These are phyloP conservation scores for Suillus occidentalis DNA, from an alignment of 768 basidiomycete genomes.

Conservation along the genomic window DNA sequence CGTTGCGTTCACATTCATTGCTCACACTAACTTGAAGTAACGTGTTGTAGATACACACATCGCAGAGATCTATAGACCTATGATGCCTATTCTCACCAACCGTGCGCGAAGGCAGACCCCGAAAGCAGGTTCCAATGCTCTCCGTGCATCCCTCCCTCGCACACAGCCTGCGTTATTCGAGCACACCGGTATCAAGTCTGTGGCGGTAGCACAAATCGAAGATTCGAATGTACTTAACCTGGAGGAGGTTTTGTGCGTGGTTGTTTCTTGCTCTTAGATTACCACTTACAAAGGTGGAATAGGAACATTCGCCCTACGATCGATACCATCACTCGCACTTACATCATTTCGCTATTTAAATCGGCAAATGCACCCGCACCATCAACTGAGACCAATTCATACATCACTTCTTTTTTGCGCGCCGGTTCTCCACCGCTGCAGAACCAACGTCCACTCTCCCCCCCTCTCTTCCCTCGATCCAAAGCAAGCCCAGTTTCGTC, in stretches of 20 bases:
- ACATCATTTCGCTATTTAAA: conserved; percentile 30
- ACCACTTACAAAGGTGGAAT: conserved; percentile 10
- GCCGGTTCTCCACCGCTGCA: conserved; percentile 28
- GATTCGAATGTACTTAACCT: conserved; percentile 31
- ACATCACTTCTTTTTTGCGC: conserved; percentile 29
- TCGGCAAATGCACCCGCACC: conserved; percentile 16
- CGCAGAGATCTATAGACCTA: conserved; percentile 31
- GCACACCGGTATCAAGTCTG: conserved; percentile 21
- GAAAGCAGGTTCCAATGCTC: conserved; percentile 31
- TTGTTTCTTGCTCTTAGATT: conserved; percentile 2
- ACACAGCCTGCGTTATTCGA: conserved; percentile 22
- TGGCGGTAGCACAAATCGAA: conserved; percentile 32
- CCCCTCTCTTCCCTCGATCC: conserved; percentile 46
- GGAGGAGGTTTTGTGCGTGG: conserved; percentile 43
- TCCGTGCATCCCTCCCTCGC: conserved; percentile 27
- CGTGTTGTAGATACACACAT: conserved; percentile 25
- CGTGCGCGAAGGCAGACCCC: conserved; percentile 50
- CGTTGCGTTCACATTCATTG: conserved; percentile 14
- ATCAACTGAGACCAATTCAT: conserved; percentile 18
- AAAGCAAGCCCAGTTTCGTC: neutral
- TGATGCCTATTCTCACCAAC: conserved; percentile 45
- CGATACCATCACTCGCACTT: conserved; percentile 24
- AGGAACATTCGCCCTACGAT: conserved; percentile 35
- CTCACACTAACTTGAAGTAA: neutral
- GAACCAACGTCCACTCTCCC: conserved; percentile 32